Evolutionary conservation across 2,329 filamentous ascomycete genomes (phyloP).

Genomic region (Exutisphaerella laricina): DNA sequence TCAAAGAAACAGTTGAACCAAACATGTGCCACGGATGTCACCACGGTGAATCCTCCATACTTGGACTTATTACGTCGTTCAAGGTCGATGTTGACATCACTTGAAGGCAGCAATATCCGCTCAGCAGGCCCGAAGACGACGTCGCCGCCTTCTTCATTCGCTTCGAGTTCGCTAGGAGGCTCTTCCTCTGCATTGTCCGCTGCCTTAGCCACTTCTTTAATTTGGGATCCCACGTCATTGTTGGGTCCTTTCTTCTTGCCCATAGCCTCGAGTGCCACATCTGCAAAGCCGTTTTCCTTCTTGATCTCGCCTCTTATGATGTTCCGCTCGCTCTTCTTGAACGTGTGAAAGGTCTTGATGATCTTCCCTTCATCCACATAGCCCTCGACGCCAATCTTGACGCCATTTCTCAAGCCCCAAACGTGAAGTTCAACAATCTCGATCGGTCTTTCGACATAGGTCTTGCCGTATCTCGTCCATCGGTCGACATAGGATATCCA

Average conservation of each 20-base stretch:
- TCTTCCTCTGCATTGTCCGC: slow-evolving; percentile 14
- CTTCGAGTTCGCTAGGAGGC: slow-evolving; percentile 36
- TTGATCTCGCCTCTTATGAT: slow-evolving; percentile 55
- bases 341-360: slow-evolving; percentile 79
- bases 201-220: slow-evolving; percentile 19
- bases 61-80: slow-evolving; percentile 77
- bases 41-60: slow-evolving; percentile 74
- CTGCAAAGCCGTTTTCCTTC: slow-evolving; percentile 37
- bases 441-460: slow-evolving; percentile 72
- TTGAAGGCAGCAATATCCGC: slow-evolving; percentile 67
- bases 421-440: slow-evolving; percentile 86
- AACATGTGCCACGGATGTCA: slow-evolving; percentile 86
- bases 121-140: slow-evolving; percentile 70
- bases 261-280: slow-evolving; percentile 44
- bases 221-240: slow-evolving; percentile 15
- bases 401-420: slow-evolving; percentile 81
- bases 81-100: slow-evolving; percentile 84
- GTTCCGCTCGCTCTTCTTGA: slow-evolving; percentile 64
- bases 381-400: slow-evolving; percentile 80
- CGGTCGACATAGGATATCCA: slow-evolving; percentile 85
- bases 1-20: slow-evolving; percentile 98
- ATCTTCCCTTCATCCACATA: slow-evolving; percentile 83
- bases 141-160: slow-evolving; percentile 53
- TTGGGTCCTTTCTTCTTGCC: slow-evolving; percentile 26
- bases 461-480: slow-evolving; percentile 65